These are phyloP conservation scores for Neurospora sp. DNA, from an alignment of 495 filamentous ascomycete genomes.

Conservation along the genomic window DNA sequence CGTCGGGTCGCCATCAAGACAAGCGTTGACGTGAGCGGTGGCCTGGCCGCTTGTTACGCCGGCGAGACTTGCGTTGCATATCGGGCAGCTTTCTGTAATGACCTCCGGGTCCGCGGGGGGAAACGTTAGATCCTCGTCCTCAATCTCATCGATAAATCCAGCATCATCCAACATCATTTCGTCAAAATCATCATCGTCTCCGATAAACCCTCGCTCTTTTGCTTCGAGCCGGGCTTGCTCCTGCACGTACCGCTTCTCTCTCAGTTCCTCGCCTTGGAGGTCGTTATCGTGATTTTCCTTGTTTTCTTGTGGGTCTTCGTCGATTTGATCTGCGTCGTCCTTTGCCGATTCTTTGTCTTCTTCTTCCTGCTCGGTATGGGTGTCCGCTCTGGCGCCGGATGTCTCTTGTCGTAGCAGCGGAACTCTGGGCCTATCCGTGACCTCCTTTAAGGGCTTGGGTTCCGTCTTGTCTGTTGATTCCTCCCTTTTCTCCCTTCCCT, in stretches of 20 bases:
- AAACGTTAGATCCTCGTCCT: neutral
- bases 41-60: slow-evolving; percentile 49
- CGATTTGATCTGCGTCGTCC: slow-evolving; percentile 53
- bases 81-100: slow-evolving; percentile 52
- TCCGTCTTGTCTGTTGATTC: neutral
- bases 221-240: slow-evolving; percentile 51
- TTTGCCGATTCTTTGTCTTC: slow-evolving; percentile 36
- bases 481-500: slow-evolving; percentile 4
- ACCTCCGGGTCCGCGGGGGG: slow-evolving; percentile 2
- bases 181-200: slow-evolving; percentile 23
- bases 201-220: slow-evolving; percentile 21
- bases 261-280: slow-evolving; percentile 51
- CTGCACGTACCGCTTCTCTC: slow-evolving; percentile 51
- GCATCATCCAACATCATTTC: slow-evolving; percentile 8
- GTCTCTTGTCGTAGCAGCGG: slow-evolving; percentile 15
- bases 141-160: neutral
- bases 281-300: slow-evolving; percentile 24
- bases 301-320: slow-evolving; percentile 31
- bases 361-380: neutral
- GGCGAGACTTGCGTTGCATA: slow-evolving; percentile 56
- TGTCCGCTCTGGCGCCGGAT: slow-evolving; percentile 2
- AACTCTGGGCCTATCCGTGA: neutral
- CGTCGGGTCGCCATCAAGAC: slow-evolving; percentile 70
- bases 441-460: neutral
- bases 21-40: slow-evolving; percentile 80